phyloP scores from a whole-genome alignment of 2,329 filamentous ascomycete species.

The Microthyrium microscopicum region DNA sequence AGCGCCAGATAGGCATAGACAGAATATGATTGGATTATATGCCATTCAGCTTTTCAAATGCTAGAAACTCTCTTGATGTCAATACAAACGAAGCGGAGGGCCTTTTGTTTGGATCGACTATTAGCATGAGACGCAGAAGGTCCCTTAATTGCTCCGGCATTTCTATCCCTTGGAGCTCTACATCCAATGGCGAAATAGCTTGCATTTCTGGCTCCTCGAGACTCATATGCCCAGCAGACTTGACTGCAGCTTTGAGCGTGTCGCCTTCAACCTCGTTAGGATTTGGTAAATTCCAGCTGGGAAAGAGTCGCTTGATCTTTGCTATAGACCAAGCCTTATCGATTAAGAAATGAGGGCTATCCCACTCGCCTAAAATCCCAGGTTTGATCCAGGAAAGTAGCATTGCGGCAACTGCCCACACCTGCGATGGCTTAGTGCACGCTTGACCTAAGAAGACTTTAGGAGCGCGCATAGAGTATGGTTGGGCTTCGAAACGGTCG shows the following conservation, averaged over 20 bases:
- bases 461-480: slow-evolving; percentile 11
- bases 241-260: slow-evolving; percentile 8
- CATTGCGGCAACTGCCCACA: slow-evolving; percentile 11
- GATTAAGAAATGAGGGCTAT: slow-evolving; percentile 9
- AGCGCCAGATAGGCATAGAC: slow-evolving; percentile 5
- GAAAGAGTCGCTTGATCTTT: slow-evolving; percentile 11
- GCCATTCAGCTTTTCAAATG: slow-evolving; percentile 7
- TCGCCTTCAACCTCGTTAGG: slow-evolving; percentile 8
- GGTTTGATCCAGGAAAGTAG: slow-evolving; percentile 11
- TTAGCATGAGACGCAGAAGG: slow-evolving; percentile 9
- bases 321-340: slow-evolving; percentile 10
- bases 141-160: slow-evolving; percentile 10
- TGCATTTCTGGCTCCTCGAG: slow-evolving; percentile 8
- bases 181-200: slow-evolving; percentile 8
- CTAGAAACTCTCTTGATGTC: slow-evolving; percentile 10
- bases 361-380: slow-evolving; percentile 9
- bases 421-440: slow-evolving; percentile 9
- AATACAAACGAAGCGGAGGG: slow-evolving; percentile 10
- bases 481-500: slow-evolving; percentile 8
- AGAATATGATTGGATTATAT: slow-evolving; percentile 4
- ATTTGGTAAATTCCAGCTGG: slow-evolving; percentile 7
- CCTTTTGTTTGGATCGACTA: slow-evolving; percentile 10
- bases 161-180: slow-evolving; percentile 6
- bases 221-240: slow-evolving; percentile 9
- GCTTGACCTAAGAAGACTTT: slow-evolving; percentile 10